Evolutionary conservation across 1,284 basidiomycete genomes (phyloP), one percentile per base, ranked within the genome.

Genomic region (Stygiomarasmius scandens): DNA sequence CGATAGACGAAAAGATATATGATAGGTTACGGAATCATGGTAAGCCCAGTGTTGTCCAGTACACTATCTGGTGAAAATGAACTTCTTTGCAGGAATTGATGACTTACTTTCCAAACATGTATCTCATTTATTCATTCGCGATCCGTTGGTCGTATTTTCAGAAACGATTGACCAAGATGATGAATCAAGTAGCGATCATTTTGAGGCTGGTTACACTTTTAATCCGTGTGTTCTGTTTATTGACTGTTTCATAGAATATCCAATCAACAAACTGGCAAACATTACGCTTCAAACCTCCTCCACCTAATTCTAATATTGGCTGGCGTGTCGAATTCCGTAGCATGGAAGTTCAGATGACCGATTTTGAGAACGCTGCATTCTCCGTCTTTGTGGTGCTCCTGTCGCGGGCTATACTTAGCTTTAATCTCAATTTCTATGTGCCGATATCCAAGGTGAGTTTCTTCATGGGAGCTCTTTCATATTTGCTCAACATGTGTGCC

Each of bases 251-350:
- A 10, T 62, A 94, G 90, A 99, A 98, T 69, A 89, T 99, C 34
- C 97, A 99, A 84, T 97, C 95, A 5, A 99, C 97, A 9, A 99
- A 99, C 71, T 99, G 97, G 97, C 97, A 99, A 76, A 98, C 97
- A 0, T 82, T 99, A 56, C 87, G 97, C 29, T 99, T 99, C 84
- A 99, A 99, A 74, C 97, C 97, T 4, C 97, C 97, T 6, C 95
- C 95, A 29, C 89, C 92, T 1, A 89, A 93, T 57, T 95, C 94
- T 1, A 71, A 86, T 19, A 98, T 99, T 58, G 97, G 97, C 25
- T 99, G 97, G 97, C 84, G 97, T 45, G 96, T 99, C 19, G 97
- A 99, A 72, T 99, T 99, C 76, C 83, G 97, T 51, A 93, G 92
- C 67, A 99, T 99, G 97, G 97, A 99, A 73, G 94, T 99, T 2